Percentiles rank a stretch among this genome's conserved stretches.
Evolutionary conservation across 2,329 filamentous ascomycete genomes (phyloP).

Genomic region (Colletotrichum sp.): DNA sequence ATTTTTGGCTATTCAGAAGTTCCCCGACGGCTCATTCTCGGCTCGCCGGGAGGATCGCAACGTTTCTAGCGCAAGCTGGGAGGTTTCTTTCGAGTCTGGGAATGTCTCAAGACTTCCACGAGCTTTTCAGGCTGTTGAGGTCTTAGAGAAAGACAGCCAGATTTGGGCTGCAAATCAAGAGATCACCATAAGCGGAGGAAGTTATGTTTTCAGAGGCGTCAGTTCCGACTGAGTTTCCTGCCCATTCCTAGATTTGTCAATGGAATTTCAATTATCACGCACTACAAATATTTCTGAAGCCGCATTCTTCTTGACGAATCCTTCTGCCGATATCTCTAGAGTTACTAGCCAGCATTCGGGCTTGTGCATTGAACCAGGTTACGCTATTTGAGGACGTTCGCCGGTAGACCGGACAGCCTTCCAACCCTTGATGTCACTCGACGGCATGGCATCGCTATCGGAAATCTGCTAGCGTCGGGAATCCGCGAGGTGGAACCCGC

Average conservation of each 20-base stretch:
- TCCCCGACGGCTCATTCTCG: not conserved
- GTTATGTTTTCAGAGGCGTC: not conserved
- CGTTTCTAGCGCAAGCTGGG: not conserved
- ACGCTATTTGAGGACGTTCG: not conserved
- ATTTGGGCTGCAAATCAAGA: not conserved
- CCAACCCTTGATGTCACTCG: not conserved
- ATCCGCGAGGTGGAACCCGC: not conserved
- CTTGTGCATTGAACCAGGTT: not conserved
- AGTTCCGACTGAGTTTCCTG: not conserved
- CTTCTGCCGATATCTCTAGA: not conserved
- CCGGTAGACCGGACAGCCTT: not conserved
- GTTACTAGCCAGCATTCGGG: not conserved
- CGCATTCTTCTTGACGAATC: accelerated
- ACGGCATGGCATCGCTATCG: conserved; percentile 1
- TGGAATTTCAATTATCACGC: not conserved
- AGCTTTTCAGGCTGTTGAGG: not conserved
- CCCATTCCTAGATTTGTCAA: accelerated
- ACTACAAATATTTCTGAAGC: not conserved
- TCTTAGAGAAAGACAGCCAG: not conserved
- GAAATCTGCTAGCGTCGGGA: conserved; percentile 6
- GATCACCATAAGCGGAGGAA: not conserved
- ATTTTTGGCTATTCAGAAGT: not conserved
- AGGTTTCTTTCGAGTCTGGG: not conserved
- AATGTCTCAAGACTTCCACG: not conserved
- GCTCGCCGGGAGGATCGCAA: not conserved